Evolutionary conservation across 1,139 yeast genomes (phyloP).

Genomic region (Hansenula lynferdii): DNA sequence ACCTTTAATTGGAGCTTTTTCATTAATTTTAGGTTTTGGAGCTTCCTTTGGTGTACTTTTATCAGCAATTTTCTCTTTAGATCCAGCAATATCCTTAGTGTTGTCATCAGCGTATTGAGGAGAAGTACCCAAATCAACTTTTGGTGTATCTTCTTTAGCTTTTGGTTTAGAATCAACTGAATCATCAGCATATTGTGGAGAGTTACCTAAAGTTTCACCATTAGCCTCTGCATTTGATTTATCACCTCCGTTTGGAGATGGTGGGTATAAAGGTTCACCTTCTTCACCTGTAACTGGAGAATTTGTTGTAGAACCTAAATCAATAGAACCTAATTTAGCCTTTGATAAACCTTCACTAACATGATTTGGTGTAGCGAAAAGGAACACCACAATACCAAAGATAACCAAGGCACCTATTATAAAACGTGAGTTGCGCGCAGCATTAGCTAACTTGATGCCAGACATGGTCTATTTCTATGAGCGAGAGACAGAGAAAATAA

Average conservation of each 20-base stretch:
- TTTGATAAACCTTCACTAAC: constrained; percentile 15
- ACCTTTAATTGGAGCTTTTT: constrained; percentile 9
- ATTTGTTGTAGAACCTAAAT: neutral
- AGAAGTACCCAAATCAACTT: constrained; percentile 8
- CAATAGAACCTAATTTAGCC: constrained; percentile 12
- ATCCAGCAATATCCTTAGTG: constrained; percentile 8
- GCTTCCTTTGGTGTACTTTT: constrained; percentile 22
- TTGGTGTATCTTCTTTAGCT: constrained; percentile 1
- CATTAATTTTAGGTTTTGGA: constrained; percentile 16
- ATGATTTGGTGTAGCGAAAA: constrained; percentile 16
- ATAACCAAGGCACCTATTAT: constrained; percentile 19
- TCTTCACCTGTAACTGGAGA: constrained; percentile 1
- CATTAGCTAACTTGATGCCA: neutral
- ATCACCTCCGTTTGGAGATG: neutral
- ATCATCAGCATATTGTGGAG: constrained; percentile 22
- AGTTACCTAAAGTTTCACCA: constrained; percentile 5
- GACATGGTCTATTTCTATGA: neutral
- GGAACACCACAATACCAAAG: constrained; percentile 16
- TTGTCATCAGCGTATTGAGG: constrained; percentile 21
- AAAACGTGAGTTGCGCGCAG: constrained; percentile 21
- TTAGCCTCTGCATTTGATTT: neutral
- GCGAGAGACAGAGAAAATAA: neutral
- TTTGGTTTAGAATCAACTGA: constrained; percentile 3
- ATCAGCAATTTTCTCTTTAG: constrained; percentile 21
- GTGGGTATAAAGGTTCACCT: neutral